Conservation (phyloP, 2,329 filamentous ascomycete species). For the Penicillium occitanis region DNA sequence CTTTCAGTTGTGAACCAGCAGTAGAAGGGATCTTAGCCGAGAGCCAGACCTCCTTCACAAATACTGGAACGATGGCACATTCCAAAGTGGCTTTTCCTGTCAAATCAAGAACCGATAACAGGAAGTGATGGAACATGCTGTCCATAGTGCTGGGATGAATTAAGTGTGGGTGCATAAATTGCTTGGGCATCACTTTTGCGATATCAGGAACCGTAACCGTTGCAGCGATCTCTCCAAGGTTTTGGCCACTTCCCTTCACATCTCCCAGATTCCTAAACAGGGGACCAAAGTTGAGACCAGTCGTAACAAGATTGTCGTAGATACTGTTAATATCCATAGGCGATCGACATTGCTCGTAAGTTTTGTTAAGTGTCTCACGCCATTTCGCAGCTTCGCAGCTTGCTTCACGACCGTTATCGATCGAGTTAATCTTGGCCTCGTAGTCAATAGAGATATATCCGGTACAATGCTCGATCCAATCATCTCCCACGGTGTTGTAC, state of each 20-base stretch:
- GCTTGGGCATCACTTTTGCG: conserved; percentile 34
- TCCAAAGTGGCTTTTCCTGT: conserved; percentile 26
- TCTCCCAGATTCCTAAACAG: conserved; percentile 33
- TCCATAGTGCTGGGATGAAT: conserved; percentile 42
- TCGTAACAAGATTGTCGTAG: conserved; percentile 30
- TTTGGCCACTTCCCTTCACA: conserved; percentile 25
- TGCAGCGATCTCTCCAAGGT: conserved; percentile 26
- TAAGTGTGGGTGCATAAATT: conserved; percentile 33
- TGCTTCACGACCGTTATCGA: conserved; percentile 28
- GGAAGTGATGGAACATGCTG: conserved; percentile 34
- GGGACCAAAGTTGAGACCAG: conserved; percentile 34
- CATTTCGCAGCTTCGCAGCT: conserved; percentile 24
- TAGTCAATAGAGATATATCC: conserved; percentile 33
- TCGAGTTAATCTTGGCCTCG: conserved; percentile 19
- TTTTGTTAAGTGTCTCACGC: conserved; percentile 22
- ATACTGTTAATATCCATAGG: conserved; percentile 27
- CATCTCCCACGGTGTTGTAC: conserved; percentile 29
- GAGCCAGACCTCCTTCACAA: conserved; percentile 36
- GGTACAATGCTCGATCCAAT: conserved; percentile 39
- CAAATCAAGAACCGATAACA: conserved; percentile 30
- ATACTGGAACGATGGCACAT: conserved; percentile 32
- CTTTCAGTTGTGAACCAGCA: conserved; percentile 27
- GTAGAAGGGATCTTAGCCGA: conserved; percentile 28
- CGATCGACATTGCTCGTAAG: conserved; percentile 25
- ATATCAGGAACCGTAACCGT: conserved; percentile 33